Evolutionary conservation across 2,329 filamentous ascomycete genomes (phyloP).

Genomic region (Sporothrix globosa): DNA sequence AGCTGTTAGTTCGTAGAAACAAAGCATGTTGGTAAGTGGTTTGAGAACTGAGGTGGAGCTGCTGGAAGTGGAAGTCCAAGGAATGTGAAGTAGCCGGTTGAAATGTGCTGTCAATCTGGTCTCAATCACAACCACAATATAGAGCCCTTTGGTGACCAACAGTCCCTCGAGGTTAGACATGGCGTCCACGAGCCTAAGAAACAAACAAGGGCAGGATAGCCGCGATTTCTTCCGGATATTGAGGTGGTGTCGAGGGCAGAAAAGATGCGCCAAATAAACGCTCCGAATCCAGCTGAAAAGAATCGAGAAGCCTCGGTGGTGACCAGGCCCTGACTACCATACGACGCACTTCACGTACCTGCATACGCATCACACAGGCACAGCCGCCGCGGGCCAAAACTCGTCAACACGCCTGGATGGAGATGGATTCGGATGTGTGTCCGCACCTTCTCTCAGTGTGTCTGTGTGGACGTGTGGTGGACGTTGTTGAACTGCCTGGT

Average conservation of each 20-base stretch:
- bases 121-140: background rate
- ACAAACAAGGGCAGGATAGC: background rate
- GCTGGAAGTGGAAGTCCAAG: too few relatives aligned
- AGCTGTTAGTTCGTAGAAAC: background rate
- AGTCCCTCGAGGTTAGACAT: background rate
- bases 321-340: slow-evolving; percentile 3
- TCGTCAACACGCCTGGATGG: background rate
- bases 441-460: too few relatives aligned
- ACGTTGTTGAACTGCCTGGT: background rate
- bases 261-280: background rate
- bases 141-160: background rate
- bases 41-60: background rate
- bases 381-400: slow-evolving; percentile 17
- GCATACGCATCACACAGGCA: slow-evolving; percentile 15
- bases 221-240: slow-evolving; percentile 10
- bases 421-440: background rate
- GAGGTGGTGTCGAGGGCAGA: background rate
- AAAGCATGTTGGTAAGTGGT: background rate
- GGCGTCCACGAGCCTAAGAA: background rate
- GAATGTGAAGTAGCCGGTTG: too few relatives aligned
- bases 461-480: background rate
- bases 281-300: background rate
- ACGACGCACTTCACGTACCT: slow-evolving; percentile 15
- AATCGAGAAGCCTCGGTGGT: background rate
- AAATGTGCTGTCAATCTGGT: background rate